These are phyloP conservation scores for Pharnaceum exiguum DNA, from an alignment of 148 eudicot species.

Conservation along the genomic window DNA sequence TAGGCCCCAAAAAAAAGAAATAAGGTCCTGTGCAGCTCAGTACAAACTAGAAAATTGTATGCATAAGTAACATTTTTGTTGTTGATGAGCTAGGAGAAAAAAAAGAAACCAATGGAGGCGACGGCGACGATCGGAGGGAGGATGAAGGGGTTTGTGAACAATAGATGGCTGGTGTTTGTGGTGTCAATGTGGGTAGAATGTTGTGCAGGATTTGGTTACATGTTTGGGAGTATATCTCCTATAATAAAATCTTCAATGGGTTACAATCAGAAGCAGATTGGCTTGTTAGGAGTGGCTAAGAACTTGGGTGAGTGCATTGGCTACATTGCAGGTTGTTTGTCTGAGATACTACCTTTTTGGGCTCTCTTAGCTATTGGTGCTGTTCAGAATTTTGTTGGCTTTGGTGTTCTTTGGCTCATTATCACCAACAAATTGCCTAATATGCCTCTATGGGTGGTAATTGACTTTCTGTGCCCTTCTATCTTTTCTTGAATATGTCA, in stretches of 20 bases:
- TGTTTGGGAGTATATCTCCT: constrained; percentile 64
- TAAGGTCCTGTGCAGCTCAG: too few species aligned
- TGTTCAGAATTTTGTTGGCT: constrained; percentile 39
- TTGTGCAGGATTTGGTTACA: constrained; percentile 57
- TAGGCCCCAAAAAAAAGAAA: too few species aligned
- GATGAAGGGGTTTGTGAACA: constrained; percentile 31
- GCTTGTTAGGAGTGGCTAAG: constrained; percentile 53
- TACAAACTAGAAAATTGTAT: too few species aligned
- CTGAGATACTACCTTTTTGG: constrained; percentile 52
- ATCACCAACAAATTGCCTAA: constrained; percentile 35
- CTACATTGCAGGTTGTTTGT: constrained; percentile 41
- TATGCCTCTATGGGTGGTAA: constrained; percentile 62
- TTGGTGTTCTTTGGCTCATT: constrained; percentile 54
- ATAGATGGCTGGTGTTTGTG: constrained; percentile 72
- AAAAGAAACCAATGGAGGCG: too few species aligned
- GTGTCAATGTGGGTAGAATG: constrained; percentile 67
- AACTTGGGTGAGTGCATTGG: constrained; percentile 62
- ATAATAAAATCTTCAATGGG: constrained; percentile 46
- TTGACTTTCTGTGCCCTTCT: constrained; percentile 10
- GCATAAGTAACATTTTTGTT: too few species aligned
- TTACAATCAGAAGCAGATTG: constrained; percentile 51
- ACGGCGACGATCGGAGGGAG: constrained; percentile 16
- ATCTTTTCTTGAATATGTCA: constrained; percentile 7
- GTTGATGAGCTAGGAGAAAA: too few species aligned
- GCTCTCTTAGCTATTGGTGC: constrained; percentile 41